Conservation (phyloP, 2,329 filamentous ascomycete species). For the Clonostachys chloroleuca region DNA sequence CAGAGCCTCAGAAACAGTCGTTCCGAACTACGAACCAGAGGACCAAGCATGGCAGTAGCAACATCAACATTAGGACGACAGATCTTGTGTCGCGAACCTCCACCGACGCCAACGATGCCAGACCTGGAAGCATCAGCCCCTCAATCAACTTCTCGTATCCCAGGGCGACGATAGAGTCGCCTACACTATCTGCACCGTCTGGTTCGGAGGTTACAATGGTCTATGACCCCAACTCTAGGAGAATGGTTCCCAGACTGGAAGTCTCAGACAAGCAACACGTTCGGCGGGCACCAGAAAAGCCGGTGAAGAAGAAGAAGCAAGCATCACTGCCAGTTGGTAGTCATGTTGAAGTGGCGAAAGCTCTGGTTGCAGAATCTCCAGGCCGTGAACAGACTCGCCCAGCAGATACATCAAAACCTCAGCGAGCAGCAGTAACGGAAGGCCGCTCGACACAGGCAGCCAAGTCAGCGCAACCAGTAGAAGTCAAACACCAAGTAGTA, state of each 20-base stretch:
- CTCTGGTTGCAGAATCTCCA: too few relatives aligned
- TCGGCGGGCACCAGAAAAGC: slow-evolving; percentile 29
- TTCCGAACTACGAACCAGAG: slow-evolving; percentile 51
- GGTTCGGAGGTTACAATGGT: slow-evolving; percentile 40
- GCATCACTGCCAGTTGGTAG: background rate
- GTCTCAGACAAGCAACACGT: slow-evolving; percentile 35
- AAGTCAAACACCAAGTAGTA: too few relatives aligned
- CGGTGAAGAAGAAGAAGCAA: slow-evolving; percentile 35
- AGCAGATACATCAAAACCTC: too few relatives aligned
- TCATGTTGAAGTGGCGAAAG: too few relatives aligned
- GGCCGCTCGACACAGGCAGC: too few relatives aligned
- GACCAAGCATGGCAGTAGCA: slow-evolving; percentile 35
- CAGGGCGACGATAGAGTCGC: slow-evolving; percentile 35
- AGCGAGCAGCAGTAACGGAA: too few relatives aligned
- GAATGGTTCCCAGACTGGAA: slow-evolving; percentile 47
- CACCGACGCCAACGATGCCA: slow-evolving; percentile 20
- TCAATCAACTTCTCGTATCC: slow-evolving; percentile 59
- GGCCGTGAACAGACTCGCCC: too few relatives aligned
- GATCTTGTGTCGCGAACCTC: slow-evolving; percentile 31
- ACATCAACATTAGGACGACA: slow-evolving; percentile 36
- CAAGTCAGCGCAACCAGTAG: too few relatives aligned
- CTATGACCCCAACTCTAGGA: slow-evolving; percentile 62
- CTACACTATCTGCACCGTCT: slow-evolving; percentile 5
- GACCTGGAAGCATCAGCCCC: slow-evolving; percentile 41
- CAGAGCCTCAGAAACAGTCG: slow-evolving; percentile 40